Evolutionary conservation across 148 eudicot species (phyloP), one percentile per base, ranked within the genome.

Genomic region (Drosera capensis): DNA sequence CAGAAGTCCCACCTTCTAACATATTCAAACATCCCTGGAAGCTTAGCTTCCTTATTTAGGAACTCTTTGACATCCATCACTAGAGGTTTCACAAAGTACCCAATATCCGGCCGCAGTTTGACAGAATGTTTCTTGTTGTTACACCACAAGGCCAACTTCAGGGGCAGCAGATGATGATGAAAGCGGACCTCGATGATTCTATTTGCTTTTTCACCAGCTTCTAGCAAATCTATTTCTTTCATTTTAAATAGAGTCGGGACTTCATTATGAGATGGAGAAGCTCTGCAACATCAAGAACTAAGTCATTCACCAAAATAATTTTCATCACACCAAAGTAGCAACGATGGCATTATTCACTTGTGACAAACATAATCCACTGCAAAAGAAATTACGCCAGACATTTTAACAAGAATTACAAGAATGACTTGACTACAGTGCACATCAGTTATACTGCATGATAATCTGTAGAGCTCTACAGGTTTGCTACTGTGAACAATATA

Each of bases 11-110:
- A 90, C 97, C 93, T 90, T 63, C 88, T 80, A 51, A 50, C 68
- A 54, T 72, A 78, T 59, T 90, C 99, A 64, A 90, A 90, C 95
- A 90, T 90, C 63, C 99, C 99, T 47, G 78, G 85, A 48, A 90
- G 95, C 60, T 78, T 85, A 52, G 86, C 73, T 60, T 80, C 93
- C 66, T 69, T 84, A 46, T 48, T 64, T 25, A 45, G 49, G 64
- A 84, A 90, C 54, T 49, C 45, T 19, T 60, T 63, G 49, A 71
- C 54, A 48, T 81, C 82, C 85, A 90, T 78, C 43, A 68, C 58
- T 24, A 90, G 77, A 59, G 99, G 99, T 72, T 76, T 90, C 16
- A 90, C 74, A 67, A 90, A 90, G 57, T 90, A 90, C 23, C 99
- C 99, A 35, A 90, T 85, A 54, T 90, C 95, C 46, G 99, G 99